Conservation (phyloP, 805 yeast species). For the Henningerozyma blattae region DNA sequence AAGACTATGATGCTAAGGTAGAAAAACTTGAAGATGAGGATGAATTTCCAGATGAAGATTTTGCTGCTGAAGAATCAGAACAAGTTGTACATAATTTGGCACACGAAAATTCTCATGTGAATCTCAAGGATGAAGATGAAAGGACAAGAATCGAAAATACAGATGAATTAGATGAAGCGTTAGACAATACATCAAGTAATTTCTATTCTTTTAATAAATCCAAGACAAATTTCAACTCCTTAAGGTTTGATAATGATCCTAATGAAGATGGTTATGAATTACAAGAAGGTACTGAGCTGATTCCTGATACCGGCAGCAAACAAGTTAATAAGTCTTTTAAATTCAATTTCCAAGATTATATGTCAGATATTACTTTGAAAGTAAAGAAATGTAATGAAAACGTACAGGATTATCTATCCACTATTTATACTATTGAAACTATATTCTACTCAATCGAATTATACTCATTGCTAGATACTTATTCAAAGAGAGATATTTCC, state of each 20-base stretch:
- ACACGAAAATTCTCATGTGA: no score
- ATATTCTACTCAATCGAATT: slow-evolving; percentile 14
- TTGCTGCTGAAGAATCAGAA: no score
- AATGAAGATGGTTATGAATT: slow-evolving; percentile 1
- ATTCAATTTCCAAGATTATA: slow-evolving; percentile 13
- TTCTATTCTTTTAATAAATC: no score
- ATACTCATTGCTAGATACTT: neutral
- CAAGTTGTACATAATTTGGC: no score
- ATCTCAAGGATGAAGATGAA: no score
- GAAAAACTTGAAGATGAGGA: no score
- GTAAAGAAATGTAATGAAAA: slow-evolving; percentile 11
- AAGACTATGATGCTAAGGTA: no score
- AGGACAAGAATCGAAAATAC: no score
- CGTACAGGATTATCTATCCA: slow-evolving; percentile 17
- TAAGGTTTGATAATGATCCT: neutral
- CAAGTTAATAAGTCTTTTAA: slow-evolving; percentile 8
- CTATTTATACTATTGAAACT: slow-evolving; percentile 12
- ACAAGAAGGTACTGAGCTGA: no score
- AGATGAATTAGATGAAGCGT: no score
- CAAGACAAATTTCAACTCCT: neutral
- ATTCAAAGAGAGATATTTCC: neutral
- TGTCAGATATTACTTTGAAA: slow-evolving; percentile 11
- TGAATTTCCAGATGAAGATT: no score
- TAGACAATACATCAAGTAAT: no score
- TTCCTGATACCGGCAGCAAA: neutral